phyloP scores from a whole-genome alignment of 345 rosid genomes.

The Eucalyptus erythrocorys region DNA sequence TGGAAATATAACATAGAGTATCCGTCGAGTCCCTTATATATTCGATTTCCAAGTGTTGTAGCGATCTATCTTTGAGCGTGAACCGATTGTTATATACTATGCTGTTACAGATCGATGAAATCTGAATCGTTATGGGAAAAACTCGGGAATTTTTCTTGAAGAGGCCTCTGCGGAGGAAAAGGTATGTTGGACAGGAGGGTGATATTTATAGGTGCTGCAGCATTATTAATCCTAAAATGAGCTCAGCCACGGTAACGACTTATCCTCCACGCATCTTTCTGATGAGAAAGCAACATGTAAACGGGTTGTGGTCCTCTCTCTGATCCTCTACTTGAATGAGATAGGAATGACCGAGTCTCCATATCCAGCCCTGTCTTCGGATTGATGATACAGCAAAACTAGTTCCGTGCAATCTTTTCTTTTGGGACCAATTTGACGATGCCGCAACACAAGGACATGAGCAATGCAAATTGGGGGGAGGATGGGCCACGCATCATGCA shows the following conservation, averaged over 20 bases:
- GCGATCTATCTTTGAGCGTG: background rate
- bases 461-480: background rate
- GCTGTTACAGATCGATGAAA: background rate
- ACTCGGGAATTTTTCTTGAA: background rate
- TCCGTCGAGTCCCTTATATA: background rate
- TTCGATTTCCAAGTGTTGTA: background rate
- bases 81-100: background rate
- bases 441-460: background rate
- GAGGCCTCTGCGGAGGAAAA: background rate
- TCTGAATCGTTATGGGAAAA: background rate
- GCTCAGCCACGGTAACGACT: background rate
- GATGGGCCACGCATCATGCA: background rate
- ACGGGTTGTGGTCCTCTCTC: background rate
- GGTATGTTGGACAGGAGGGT: background rate
- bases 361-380: background rate
- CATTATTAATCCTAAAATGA: background rate
- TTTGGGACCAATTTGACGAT: background rate
- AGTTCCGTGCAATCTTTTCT: background rate
- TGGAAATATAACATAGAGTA: background rate
- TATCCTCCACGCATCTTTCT: background rate
- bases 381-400: background rate
- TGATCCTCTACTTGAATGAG: background rate
- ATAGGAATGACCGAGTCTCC: background rate
- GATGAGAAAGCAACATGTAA: background rate
- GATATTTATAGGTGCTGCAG: background rate